Conservation (phyloP, 345 rosid species). For the Clausena lansium region DNA sequence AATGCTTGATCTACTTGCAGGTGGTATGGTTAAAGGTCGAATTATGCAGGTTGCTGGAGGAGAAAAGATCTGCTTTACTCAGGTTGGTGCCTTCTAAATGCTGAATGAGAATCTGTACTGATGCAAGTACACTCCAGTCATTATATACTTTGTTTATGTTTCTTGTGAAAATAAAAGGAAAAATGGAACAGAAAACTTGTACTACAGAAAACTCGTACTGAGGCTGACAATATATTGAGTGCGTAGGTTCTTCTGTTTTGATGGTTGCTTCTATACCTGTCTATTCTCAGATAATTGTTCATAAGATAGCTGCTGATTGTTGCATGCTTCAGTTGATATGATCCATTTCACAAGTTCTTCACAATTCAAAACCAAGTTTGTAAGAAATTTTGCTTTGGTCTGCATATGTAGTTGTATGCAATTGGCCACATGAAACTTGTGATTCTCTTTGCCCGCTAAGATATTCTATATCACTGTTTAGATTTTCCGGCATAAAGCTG, state of each 20-base stretch:
- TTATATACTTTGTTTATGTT: neutral
- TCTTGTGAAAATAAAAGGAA: neutral
- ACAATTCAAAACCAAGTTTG: neutral
- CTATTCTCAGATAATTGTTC: neutral
- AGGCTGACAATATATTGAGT: constrained; percentile 2
- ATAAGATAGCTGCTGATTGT: neutral
- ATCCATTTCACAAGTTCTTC: too few relatives aligned
- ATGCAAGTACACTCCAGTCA: neutral
- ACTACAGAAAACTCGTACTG: neutral
- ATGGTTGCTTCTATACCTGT: neutral
- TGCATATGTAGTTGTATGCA: neutral
- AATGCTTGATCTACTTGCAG: constrained; percentile 39
- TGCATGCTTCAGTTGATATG: neutral
- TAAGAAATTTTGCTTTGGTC: neutral
- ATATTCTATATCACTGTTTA: neutral
- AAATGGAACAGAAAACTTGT: neutral
- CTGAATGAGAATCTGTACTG: neutral
- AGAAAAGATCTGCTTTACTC: constrained; percentile 89
- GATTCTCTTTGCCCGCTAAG: neutral
- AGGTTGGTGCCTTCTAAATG: constrained; percentile 46
- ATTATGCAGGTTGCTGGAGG: constrained; percentile 91
- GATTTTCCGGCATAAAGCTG: too few relatives aligned
- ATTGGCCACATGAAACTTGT: neutral
- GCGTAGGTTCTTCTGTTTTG: too few relatives aligned
- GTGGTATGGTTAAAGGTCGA: constrained; percentile 90